Percentiles rank a stretch among this genome's conserved stretches.
These are phyloP conservation scores for Sphagnum tenellum DNA, from an alignment of 225 moss, liverwort and hornwort genomes.

Conservation along the genomic window DNA sequence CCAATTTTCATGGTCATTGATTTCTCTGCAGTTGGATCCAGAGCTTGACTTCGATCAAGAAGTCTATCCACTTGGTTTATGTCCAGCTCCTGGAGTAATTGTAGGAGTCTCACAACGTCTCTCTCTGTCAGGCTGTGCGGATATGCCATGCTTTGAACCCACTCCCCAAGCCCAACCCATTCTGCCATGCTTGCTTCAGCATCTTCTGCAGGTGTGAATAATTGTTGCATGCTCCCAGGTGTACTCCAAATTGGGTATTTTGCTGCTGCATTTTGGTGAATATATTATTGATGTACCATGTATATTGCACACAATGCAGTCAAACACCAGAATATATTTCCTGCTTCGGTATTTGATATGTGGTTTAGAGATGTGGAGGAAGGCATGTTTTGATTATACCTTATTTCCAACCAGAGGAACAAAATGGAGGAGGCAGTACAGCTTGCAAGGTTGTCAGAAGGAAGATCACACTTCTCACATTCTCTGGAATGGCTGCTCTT, in stretches of 20 bases:
- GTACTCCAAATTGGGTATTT: too few relatives aligned
- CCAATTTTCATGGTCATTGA: background rate
- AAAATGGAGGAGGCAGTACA: slow-evolving; percentile 82
- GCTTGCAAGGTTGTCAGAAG: slow-evolving; percentile 82
- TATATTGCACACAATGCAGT: too few relatives aligned
- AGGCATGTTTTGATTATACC: background rate
- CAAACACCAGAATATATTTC: too few relatives aligned
- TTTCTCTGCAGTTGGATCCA: slow-evolving; percentile 73
- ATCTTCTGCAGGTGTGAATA: slow-evolving; percentile 71
- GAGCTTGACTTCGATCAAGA: slow-evolving; percentile 98
- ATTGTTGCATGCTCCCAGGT: too few relatives aligned
- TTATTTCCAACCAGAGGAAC: slow-evolving; percentile 56
- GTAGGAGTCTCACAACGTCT: slow-evolving; percentile 93
- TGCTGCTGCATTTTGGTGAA: too few relatives aligned
- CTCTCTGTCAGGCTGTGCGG: slow-evolving; percentile 70
- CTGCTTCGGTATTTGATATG: too few relatives aligned
- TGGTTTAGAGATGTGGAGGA: too few relatives aligned
- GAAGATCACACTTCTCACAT: slow-evolving; percentile 86
- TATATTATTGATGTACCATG: too few relatives aligned
- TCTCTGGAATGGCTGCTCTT: slow-evolving; percentile 97
- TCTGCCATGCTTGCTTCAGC: slow-evolving; percentile 85
- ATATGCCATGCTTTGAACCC: slow-evolving; percentile 98
- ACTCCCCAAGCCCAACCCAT: slow-evolving; percentile 99
- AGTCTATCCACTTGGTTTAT: slow-evolving; percentile 91
- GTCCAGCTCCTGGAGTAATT: slow-evolving; percentile 84